Percentiles rank a stretch among this genome's conserved stretches.
phyloP scores from a whole-genome alignment of 345 rosid genomes.

The Adansonia digitata region DNA sequence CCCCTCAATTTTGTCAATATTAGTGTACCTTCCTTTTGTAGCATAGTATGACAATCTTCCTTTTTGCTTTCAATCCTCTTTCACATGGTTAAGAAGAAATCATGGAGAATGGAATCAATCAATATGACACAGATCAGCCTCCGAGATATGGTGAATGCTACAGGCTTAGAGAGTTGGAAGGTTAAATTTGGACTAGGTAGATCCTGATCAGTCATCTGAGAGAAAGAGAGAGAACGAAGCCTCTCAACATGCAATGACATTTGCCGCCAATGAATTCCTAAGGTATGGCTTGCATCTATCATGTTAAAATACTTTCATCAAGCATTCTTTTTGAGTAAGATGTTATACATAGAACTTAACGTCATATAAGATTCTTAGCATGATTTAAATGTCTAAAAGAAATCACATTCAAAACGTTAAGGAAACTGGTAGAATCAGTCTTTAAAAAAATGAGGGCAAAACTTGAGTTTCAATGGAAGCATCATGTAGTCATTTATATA shows the following conservation, averaged over 20 bases:
- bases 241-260: slow-evolving; percentile 72
- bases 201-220: slow-evolving; percentile 83
- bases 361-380: background rate
- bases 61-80: background rate
- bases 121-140: slow-evolving; percentile 74
- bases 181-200: slow-evolving; percentile 84
- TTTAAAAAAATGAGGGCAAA: slow-evolving; percentile 26
- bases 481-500: slow-evolving; percentile 4
- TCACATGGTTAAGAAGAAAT: background rate
- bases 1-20: background rate
- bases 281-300: slow-evolving; percentile 33
- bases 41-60: background rate
- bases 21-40: too few relatives aligned
- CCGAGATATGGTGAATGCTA: slow-evolving; percentile 81
- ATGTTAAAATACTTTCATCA: background rate
- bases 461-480: slow-evolving; percentile 24
- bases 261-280: slow-evolving; percentile 77
- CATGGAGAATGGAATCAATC: slow-evolving; percentile 79
- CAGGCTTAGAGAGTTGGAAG: slow-evolving; percentile 76
- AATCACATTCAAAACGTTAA: background rate
- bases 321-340: background rate
- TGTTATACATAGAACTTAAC: background rate
- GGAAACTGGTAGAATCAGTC: background rate
- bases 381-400: background rate
- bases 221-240: slow-evolving; percentile 91